Evolutionary conservation across 331 rosid genomes (phyloP).

Genomic region (Dryas integrifolia): DNA sequence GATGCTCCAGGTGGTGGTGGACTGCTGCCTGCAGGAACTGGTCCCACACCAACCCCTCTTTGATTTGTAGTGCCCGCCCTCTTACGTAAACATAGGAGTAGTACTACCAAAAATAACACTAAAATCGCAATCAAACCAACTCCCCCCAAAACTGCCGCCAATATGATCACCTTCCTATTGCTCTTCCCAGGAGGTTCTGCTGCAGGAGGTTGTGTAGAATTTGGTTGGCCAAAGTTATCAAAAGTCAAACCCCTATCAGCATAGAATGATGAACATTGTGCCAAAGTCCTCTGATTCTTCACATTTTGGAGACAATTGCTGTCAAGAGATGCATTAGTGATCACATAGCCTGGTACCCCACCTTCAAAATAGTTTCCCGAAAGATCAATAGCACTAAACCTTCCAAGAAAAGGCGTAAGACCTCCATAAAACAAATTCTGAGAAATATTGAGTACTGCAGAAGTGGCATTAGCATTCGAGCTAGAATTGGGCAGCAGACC

Average conservation of each 20-base stretch:
- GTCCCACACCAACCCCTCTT: conserved; percentile 57
- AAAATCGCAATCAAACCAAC: conserved; percentile 50
- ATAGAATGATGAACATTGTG: conserved; percentile 66
- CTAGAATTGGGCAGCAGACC: conserved; percentile 62
- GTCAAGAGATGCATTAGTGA: conserved; percentile 41
- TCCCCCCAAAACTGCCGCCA: conserved; percentile 80
- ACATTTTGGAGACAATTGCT: conserved; percentile 65
- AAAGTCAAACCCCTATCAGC: conserved; percentile 54
- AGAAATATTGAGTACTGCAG: conserved; percentile 53
- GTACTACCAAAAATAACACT: conserved; percentile 33
- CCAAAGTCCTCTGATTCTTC: conserved; percentile 50
- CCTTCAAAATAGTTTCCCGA: conserved; percentile 79
- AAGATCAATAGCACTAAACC: conserved; percentile 60
- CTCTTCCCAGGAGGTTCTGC: conserved; percentile 42
- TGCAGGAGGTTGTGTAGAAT: conserved; percentile 36
- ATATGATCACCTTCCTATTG: conserved; percentile 51
- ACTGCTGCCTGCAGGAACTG: conserved; percentile 52
- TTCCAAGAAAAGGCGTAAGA: conserved; percentile 45
- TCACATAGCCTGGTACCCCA: conserved; percentile 41
- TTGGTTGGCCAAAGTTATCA: conserved; percentile 61
- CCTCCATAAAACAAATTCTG: conserved; percentile 65
- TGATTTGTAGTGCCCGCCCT: conserved; percentile 39
- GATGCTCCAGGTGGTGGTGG: conserved; percentile 50
- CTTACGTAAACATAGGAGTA: conserved; percentile 38
- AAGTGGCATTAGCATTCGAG: conserved; percentile 32